Base-by-base conservation (phyloP, 1,284 basidiomycete genomes). In the Meira miltonrushii region DNA sequence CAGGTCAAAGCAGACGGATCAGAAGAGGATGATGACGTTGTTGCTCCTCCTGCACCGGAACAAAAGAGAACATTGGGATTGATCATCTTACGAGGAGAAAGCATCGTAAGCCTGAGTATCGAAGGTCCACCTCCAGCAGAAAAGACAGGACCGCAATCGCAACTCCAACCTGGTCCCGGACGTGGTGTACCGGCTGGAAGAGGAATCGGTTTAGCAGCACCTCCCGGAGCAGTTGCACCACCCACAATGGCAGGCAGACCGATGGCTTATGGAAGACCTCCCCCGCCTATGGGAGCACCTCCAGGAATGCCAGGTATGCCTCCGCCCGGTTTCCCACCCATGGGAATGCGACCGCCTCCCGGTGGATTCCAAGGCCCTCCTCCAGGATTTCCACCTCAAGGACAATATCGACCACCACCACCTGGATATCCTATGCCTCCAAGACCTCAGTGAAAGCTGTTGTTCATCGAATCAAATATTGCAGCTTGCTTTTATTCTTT, bases 31-130 rank as follows among this genome's bases (percentile, higher is more conserved):
- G 65, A 74, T 38, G 71, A 70, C 9, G 44, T 88, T 5, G 86
- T 87, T 1, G 83, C 54, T 3, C 55, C 55, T 12, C 63, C 89
- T 0, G 86, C 89, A 76, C 90, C 94, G 77, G 93, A 97, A 82
- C 88, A 96, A 83, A 99, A 98, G 82, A 86, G 95, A 60, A 87
- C 91, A 0, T 84, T 99, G 25, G 95, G 95, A 23, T 84, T 99
- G 40, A 91, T 98, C 57, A 97, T 99, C 74, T 81, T 98, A 67
- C 85, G 95, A 61, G 95, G 95, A 62, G 95, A 98, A 81, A 91
- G 90, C 1, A 90, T 98, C 49, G 94, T 99, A 74, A 92, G 89
- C 74, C 83, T 98, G 69, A 88, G 86, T 63, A 92, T 97, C 23
- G 95, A 97, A 79, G 94, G 93, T 2, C 94, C 94, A 2, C 95